Evolutionary conservation across 306 rosid species (phyloP).

Genomic region (Ziziphus jujuba): DNA sequence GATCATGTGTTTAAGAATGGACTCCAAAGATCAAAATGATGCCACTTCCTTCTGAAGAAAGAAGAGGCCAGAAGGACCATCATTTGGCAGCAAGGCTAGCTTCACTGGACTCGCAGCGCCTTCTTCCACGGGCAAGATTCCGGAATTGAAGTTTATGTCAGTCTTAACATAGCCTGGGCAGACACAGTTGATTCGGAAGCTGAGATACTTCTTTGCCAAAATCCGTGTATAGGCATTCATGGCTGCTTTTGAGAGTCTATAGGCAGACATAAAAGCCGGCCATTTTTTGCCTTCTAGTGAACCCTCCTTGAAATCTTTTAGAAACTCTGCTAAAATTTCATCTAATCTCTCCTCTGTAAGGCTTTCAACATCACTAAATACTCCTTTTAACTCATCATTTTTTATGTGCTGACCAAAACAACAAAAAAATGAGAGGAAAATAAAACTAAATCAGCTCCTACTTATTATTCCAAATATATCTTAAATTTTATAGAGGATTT

Average conservation of each 20-base stretch:
- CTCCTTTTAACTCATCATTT: constrained; percentile 38
- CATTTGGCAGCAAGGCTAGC: constrained; percentile 33
- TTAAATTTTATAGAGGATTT: too few species aligned
- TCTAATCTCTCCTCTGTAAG: constrained; percentile 44
- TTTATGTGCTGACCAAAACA: constrained; percentile 31
- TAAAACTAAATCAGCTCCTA: too few species aligned
- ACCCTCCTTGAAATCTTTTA: constrained; percentile 36
- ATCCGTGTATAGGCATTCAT: constrained; percentile 47
- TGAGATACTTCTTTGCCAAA: constrained; percentile 33
- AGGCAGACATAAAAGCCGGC: constrained; percentile 25
- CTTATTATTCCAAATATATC: background rate
- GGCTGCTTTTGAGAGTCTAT: constrained; percentile 43
- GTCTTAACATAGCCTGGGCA: constrained; percentile 44
- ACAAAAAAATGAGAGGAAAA: too few species aligned
- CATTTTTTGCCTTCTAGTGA: constrained; percentile 35
- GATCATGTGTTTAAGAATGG: too few species aligned
- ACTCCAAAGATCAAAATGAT: background rate
- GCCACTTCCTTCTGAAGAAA: background rate
- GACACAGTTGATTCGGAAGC: constrained; percentile 32
- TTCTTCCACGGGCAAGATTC: constrained; percentile 35
- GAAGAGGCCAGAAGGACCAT: constrained; percentile 42
- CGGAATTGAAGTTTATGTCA: constrained; percentile 31
- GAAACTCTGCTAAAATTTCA: constrained; percentile 28
- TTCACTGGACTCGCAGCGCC: constrained; percentile 41
- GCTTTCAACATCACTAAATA: constrained; percentile 34